phyloP scores from a whole-genome alignment of 1,139 yeast genomes.

The Fermentozyma sake region DNA sequence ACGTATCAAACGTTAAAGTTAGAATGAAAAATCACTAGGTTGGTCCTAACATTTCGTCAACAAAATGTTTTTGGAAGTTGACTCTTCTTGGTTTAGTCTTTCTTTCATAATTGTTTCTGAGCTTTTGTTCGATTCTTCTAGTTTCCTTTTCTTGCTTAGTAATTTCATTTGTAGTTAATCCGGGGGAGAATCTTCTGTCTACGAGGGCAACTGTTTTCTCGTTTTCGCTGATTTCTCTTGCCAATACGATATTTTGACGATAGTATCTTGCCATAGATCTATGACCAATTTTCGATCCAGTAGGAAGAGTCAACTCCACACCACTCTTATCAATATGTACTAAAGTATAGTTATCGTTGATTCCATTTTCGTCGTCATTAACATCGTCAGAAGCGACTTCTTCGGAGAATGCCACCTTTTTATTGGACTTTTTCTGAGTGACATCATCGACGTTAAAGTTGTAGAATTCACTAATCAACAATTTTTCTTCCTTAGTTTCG shows the following conservation, averaged over 20 bases:
- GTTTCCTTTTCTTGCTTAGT: constrained; percentile 33
- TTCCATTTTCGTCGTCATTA: constrained; percentile 7
- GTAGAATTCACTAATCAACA: constrained; percentile 38
- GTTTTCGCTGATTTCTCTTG: constrained; percentile 23
- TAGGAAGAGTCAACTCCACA: constrained; percentile 40
- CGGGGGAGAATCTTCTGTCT: constrained; percentile 40
- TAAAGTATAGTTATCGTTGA: constrained; percentile 25
- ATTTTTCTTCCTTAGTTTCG: constrained; percentile 43
- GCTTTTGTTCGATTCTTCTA: constrained; percentile 20
- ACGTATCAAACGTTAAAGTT: too few relatives aligned
- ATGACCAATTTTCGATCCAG: constrained; percentile 49
- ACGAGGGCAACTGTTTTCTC: constrained; percentile 34
- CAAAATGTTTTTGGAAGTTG: constrained; percentile 35
- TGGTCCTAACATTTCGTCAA: constrained; percentile 34
- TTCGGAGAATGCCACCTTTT: constrained; percentile 15
- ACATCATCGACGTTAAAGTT: constrained; percentile 27
- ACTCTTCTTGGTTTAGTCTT: constrained; percentile 23
- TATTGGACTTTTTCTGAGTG: constrained; percentile 11
- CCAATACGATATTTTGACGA: constrained; percentile 33
- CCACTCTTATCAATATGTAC: constrained; percentile 38
- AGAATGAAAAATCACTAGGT: too few relatives aligned
- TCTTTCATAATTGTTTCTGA: constrained; percentile 22
- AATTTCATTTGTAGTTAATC: constrained; percentile 26
- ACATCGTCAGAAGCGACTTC: constrained; percentile 13
- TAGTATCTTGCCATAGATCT: constrained; percentile 42